A percentile compares a stretch with the other conserved stretches of the same genome.
These are phyloP conservation scores for Paspalum vaginatum DNA, from an alignment of 176 grass and related monocot genomes.

Conservation along the genomic window DNA sequence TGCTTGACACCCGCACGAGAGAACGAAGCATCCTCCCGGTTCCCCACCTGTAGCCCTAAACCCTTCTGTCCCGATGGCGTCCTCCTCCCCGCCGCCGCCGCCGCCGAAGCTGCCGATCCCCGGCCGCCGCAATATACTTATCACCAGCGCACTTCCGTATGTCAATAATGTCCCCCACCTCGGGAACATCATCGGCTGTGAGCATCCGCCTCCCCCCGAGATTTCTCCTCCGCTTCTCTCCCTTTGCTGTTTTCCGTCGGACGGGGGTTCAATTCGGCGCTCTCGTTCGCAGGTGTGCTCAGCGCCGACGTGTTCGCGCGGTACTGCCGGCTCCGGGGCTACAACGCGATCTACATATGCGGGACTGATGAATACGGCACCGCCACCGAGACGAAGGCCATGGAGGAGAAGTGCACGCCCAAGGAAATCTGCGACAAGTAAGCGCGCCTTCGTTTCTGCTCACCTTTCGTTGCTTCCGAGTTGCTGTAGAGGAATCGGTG, in stretches of 20 bases:
- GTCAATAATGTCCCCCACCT: slow-evolving; percentile 89
- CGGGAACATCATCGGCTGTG: slow-evolving; percentile 87
- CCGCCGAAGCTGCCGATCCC: slow-evolving; percentile 63
- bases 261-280: slow-evolving; percentile 15
- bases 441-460: slow-evolving; percentile 13
- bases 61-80: slow-evolving; percentile 31
- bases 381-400: slow-evolving; percentile 93
- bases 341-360: slow-evolving; percentile 93
- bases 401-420: slow-evolving; percentile 97
- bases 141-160: slow-evolving; percentile 85
- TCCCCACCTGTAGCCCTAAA: slow-evolving; percentile 26
- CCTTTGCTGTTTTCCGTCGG: background rate
- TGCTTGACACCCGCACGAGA: background rate
- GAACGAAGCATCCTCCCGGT: too few relatives aligned
- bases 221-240: background rate
- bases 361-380: slow-evolving; percentile 98
- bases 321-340: slow-evolving; percentile 83
- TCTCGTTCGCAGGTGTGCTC: slow-evolving; percentile 66
- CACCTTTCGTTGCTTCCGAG: slow-evolving; percentile 9
- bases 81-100: slow-evolving; percentile 26
- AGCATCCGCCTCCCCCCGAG: slow-evolving; percentile 10
- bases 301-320: slow-evolving; percentile 96
- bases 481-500: background rate
- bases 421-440: slow-evolving; percentile 98
- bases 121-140: slow-evolving; percentile 76